Conservation (phyloP, 192 early-diverging fungal genomes). For the Coemansia sp. region DNA sequence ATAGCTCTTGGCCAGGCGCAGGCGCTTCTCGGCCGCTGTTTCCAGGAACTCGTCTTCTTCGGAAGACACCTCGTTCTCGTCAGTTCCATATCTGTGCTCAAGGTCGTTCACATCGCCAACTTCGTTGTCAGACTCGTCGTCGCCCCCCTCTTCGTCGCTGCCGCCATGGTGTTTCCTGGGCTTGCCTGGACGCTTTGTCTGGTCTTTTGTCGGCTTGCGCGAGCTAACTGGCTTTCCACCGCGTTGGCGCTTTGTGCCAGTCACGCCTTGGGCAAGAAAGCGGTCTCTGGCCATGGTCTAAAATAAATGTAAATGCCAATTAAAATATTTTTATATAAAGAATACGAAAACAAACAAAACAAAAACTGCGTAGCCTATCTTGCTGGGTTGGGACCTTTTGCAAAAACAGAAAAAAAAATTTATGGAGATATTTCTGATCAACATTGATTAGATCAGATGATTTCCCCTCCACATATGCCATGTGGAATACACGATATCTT, state of each 20-base stretch:
- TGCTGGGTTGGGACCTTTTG: not conserved
- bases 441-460: constrained; percentile 8
- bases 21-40: constrained; percentile 89
- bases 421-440: constrained; percentile 6
- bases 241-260: constrained; percentile 44
- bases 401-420: constrained; percentile 16
- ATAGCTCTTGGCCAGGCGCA: constrained; percentile 93
- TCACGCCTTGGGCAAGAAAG: constrained; percentile 47
- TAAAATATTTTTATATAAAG: not conserved
- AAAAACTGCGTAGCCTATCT: not conserved
- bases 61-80: constrained; percentile 35
- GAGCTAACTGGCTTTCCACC: constrained; percentile 9
- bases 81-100: constrained; percentile 35
- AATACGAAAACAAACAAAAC: not conserved
- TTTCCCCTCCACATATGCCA: not conserved
- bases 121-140: constrained; percentile 21
- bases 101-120: constrained; percentile 39
- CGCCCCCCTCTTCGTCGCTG: not conserved
- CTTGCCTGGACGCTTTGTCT: not conserved
- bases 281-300: constrained; percentile 45
- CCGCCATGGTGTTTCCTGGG: not conserved
- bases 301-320: not conserved
- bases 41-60: constrained; percentile 77
- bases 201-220: constrained; percentile 18
- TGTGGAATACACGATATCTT: not conserved